Percentiles rank a stretch among this genome's conserved stretches.
phyloP scores from a whole-genome alignment of 139 green algal species.

The Micromonas pusilla region DNA sequence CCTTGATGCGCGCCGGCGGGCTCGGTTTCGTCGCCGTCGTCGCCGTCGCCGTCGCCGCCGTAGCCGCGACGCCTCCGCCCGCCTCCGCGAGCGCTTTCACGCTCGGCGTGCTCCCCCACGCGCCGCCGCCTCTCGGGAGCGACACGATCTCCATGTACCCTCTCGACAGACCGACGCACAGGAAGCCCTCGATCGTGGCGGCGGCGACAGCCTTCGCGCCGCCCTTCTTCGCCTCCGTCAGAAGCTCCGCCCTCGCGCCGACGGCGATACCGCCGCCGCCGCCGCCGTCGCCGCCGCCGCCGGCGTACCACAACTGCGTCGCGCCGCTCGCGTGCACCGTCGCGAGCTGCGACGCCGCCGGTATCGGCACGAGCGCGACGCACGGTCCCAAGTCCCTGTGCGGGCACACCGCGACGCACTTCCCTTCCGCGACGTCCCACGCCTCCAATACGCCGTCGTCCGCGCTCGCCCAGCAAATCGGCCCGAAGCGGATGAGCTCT shows the following conservation, averaged over 20 bases:
- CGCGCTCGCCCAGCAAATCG: not conserved
- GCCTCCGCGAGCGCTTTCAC: no score
- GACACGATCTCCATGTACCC: no score
- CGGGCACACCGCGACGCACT: not conserved
- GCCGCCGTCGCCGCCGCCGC: not conserved
- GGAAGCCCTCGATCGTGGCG: no score
- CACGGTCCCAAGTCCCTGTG: not conserved
- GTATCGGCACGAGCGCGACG: not conserved
- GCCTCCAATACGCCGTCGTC: not conserved
- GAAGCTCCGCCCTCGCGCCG: no score
- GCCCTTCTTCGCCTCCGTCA: no score
- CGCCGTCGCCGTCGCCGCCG: not conserved
- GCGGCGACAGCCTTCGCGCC: no score
- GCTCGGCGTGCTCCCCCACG: no score
- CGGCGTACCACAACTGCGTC: not conserved
- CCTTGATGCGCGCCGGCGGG: not conserved
- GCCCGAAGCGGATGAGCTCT: not conserved
- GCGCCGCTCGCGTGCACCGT: conserved; percentile 7
- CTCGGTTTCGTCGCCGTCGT: no score
- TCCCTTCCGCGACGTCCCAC: not conserved
- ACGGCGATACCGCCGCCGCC: no score
- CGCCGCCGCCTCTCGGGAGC: no score
- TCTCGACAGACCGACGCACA: no score
- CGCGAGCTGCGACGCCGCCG: not conserved
- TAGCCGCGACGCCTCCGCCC: not conserved